These are phyloP conservation scores for Erysimum cheiranthoides DNA, from an alignment of 345 rosid species.

Conservation along the genomic window DNA sequence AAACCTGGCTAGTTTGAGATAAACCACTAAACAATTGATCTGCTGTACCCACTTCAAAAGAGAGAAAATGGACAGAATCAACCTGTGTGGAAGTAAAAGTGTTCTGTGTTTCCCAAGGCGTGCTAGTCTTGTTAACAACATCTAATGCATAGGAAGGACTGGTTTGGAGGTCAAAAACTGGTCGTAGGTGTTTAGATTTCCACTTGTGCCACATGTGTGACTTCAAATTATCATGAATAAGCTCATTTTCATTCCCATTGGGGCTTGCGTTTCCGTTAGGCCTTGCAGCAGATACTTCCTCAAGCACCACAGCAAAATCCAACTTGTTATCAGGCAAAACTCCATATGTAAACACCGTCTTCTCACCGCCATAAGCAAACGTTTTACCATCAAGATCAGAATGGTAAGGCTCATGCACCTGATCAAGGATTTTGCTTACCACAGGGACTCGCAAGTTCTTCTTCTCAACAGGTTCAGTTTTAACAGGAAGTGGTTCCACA, in stretches of 20 bases:
- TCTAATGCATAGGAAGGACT: too few relatives aligned
- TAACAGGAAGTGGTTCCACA: constrained; percentile 56
- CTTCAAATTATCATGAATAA: too few relatives aligned
- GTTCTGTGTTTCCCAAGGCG: too few relatives aligned
- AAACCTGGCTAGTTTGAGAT: too few relatives aligned
- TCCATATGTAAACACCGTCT: constrained; percentile 82
- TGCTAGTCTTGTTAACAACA: too few relatives aligned
- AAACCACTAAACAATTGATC: too few relatives aligned
- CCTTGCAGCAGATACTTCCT: constrained; percentile 67
- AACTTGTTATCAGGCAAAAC: constrained; percentile 76
- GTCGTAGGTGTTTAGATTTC: too few relatives aligned
- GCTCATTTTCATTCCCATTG: constrained; percentile 46
- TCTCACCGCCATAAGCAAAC: constrained; percentile 95
- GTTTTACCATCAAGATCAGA: constrained; percentile 72
- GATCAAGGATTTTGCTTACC: constrained; percentile 69
- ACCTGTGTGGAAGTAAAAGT: too few relatives aligned
- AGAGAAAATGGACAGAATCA: too few relatives aligned
- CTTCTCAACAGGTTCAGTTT: constrained; percentile 58
- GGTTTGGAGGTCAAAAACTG: too few relatives aligned
- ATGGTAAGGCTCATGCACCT: constrained; percentile 70
- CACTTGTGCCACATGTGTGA: too few relatives aligned
- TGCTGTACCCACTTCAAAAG: too few relatives aligned
- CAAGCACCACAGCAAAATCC: constrained; percentile 81
- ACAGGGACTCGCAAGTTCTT: constrained; percentile 60
- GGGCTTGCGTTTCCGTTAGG: constrained; percentile 69